Evolutionary conservation across 306 rosid species (phyloP).

Genomic region (Begonia fuchsioides): DNA sequence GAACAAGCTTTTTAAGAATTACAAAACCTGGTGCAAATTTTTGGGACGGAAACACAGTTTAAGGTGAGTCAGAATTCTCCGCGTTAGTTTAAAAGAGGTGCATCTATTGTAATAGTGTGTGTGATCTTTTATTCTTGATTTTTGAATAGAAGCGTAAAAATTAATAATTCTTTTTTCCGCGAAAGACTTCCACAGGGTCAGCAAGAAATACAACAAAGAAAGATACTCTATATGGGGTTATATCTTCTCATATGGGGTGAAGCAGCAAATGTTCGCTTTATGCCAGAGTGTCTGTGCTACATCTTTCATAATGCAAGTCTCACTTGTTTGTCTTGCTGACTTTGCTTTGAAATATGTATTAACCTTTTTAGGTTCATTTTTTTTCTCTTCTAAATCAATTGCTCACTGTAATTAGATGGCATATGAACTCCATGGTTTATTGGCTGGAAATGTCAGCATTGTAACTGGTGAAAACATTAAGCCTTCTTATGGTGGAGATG

Average conservation of each 20-base stretch:
- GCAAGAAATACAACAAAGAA: slow-evolving; percentile 76
- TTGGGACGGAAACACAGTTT: slow-evolving; percentile 83
- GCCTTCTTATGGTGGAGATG: slow-evolving; percentile 99
- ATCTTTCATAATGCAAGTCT: slow-evolving; percentile 83
- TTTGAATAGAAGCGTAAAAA: no score
- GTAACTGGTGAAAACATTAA: slow-evolving; percentile 97
- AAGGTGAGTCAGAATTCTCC: slow-evolving; percentile 33
- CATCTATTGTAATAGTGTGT: no score
- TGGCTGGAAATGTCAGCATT: slow-evolving; percentile 99
- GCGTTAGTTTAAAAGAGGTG: no score
- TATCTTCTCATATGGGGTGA: slow-evolving; percentile 97
- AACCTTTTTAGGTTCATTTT: no score
- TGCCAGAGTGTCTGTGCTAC: slow-evolving; percentile 94
- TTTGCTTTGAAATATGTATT: background rate
- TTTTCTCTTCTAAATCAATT: no score
- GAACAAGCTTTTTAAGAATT: slow-evolving; percentile 69
- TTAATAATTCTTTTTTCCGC: slow-evolving; percentile 2
- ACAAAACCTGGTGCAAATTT: slow-evolving; percentile 83
- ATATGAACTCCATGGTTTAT: slow-evolving; percentile 82
- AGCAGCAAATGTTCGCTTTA: slow-evolving; percentile 85
- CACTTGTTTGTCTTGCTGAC: slow-evolving; percentile 5
- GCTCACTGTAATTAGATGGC: slow-evolving; percentile 51
- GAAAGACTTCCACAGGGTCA: slow-evolving; percentile 79
- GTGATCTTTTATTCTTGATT: no score
- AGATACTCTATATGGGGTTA: slow-evolving; percentile 88